phyloP scores from a whole-genome alignment of 139 green algal genomes.

The Tetradesmus lagerheimii region DNA sequence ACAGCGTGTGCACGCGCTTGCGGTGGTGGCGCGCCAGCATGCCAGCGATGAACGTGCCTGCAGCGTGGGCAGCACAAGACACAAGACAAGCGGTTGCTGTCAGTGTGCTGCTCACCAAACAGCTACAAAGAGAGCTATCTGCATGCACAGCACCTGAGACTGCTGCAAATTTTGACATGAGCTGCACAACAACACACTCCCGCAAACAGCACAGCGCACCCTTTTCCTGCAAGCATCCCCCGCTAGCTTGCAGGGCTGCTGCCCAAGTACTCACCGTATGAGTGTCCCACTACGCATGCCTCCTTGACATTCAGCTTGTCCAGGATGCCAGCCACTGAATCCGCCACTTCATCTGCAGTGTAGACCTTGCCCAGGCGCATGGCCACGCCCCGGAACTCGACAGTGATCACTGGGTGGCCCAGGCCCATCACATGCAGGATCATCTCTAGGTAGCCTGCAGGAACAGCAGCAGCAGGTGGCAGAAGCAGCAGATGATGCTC shows the following conservation, averaged over 20 bases:
- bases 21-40: conserved; percentile 56
- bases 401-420: conserved; percentile 51
- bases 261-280: conserved; percentile 37
- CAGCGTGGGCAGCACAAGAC: neutral
- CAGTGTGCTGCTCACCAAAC: no score
- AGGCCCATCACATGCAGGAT: conserved; percentile 45
- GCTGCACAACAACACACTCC: no score
- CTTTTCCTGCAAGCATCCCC: no score
- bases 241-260: no score
- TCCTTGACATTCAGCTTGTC: conserved; percentile 47
- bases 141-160: neutral
- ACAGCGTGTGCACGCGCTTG: conserved; percentile 57
- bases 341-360: conserved; percentile 39
- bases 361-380: conserved; percentile 57
- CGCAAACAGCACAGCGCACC: no score
- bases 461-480: neutral
- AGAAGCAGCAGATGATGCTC: neutral
- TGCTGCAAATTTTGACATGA: neutral
- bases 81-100: neutral
- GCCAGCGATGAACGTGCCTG: conserved; percentile 67
- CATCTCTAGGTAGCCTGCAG: conserved; percentile 46
- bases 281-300: conserved; percentile 46
- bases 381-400: conserved; percentile 61
- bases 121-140: neutral
- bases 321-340: conserved; percentile 36